Conservation (phyloP, 768 basidiomycete genomes). For the Trametes cinnabarina region DNA sequence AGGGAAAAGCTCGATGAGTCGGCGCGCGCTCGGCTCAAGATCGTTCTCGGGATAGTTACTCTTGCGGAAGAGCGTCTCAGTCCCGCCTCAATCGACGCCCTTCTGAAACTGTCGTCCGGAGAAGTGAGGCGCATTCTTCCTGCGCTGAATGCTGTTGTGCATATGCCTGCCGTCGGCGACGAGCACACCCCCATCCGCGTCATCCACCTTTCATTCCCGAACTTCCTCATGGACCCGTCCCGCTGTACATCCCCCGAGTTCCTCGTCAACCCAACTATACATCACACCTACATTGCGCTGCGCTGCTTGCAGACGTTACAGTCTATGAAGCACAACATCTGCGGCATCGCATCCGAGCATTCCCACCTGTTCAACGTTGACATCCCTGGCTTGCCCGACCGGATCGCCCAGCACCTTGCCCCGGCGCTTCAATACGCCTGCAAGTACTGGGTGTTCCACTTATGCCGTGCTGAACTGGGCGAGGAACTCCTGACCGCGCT, state of each 20-base stretch:
- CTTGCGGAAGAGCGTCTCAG: not conserved
- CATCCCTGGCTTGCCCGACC: not conserved
- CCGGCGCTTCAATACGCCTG: slow-evolving; percentile 24
- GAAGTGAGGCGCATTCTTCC: not conserved
- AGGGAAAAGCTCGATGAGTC: not conserved
- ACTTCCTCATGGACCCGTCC: slow-evolving; percentile 16
- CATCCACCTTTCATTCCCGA: slow-evolving; percentile 24
- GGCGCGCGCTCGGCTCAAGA: not conserved
- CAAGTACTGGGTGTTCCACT: slow-evolving; percentile 10
- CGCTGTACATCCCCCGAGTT: slow-evolving; percentile 15
- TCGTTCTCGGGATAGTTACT: not conserved
- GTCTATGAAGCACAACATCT: slow-evolving; percentile 6
- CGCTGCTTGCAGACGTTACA: not conserved
- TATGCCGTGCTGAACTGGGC: not conserved
- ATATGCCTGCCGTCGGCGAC: slow-evolving; percentile 1
- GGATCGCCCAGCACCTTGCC: slow-evolving; percentile 10
- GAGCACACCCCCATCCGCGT: slow-evolving; percentile 9
- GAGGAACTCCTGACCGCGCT: not conserved
- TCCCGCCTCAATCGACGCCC: too few species aligned
- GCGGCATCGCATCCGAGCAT: not conserved
- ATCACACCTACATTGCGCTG: not conserved
- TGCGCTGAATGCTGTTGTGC: slow-evolving; percentile 16
- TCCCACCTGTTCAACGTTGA: not conserved
- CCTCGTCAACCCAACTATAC: not conserved
- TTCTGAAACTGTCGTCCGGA: too few species aligned